Evolutionary conservation across 2,329 filamentous ascomycete genomes (phyloP).

Genomic region (Geosmithia morbida): DNA sequence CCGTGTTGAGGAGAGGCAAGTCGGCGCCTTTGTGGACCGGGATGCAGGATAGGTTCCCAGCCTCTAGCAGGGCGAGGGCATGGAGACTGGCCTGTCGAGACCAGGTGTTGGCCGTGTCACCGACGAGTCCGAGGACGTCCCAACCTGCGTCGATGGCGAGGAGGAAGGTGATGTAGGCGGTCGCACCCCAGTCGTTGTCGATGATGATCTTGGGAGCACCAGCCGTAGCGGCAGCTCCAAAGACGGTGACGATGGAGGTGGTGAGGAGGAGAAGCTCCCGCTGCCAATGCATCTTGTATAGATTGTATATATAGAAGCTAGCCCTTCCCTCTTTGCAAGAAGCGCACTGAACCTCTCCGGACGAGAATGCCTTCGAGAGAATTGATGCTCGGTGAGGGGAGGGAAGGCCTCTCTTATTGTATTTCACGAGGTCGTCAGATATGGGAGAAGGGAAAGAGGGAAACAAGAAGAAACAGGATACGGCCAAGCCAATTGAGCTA

Average conservation of each 20-base stretch:
- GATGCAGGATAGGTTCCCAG: slow-evolving; percentile 25
- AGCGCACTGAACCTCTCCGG: no score
- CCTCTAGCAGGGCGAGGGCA: slow-evolving; percentile 28
- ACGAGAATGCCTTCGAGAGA: no score
- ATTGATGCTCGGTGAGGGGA: no score
- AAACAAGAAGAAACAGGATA: no score
- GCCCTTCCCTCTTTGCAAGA: no score
- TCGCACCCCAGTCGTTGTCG: slow-evolving; percentile 29
- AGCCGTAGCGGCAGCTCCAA: background rate
- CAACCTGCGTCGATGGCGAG: slow-evolving; percentile 26
- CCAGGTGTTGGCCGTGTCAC: slow-evolving; percentile 29
- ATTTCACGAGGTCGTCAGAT: no score
- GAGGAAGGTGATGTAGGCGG: slow-evolving; percentile 26
- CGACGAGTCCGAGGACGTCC: slow-evolving; percentile 23
- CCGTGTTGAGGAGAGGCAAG: slow-evolving; percentile 19
- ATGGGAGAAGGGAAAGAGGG: no score
- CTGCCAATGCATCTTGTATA: background rate
- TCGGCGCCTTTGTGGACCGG: slow-evolving; percentile 30
- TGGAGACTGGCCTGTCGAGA: slow-evolving; percentile 27
- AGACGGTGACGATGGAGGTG: background rate
- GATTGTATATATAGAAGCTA: background rate
- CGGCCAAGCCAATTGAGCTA: no score
- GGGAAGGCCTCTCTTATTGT: no score
- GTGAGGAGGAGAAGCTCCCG: background rate
- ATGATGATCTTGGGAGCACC: slow-evolving; percentile 11